phyloP scores from a whole-genome alignment of 345 rosid genomes.

The Isatis tinctoria region DNA sequence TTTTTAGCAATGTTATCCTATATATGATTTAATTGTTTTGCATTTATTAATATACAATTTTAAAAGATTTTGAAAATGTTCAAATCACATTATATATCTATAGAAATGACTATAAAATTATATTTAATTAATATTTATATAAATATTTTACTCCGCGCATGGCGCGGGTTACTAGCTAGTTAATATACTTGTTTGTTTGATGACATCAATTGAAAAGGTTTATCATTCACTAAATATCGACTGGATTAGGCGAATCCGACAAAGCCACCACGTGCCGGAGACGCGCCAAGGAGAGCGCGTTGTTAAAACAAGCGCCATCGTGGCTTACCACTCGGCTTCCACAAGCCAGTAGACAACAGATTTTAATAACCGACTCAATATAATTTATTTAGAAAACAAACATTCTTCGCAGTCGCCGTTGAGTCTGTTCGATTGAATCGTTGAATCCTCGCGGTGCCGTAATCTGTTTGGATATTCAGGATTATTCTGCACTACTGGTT shows the following conservation, averaged over 20 bases:
- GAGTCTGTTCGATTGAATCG: conserved; percentile 9
- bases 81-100: too few relatives aligned
- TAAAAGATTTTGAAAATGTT: too few relatives aligned
- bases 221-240: background rate
- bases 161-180: too few relatives aligned
- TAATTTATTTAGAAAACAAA: too few relatives aligned
- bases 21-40: too few relatives aligned
- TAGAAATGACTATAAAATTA: too few relatives aligned
- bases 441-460: too few relatives aligned
- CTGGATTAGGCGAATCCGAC: conserved; percentile 12
- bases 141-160: too few relatives aligned
- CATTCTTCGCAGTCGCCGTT: background rate
- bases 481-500: background rate
- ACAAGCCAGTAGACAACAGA: background rate
- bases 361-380: background rate
- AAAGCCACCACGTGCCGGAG: background rate
- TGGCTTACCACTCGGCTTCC: conserved; percentile 22
- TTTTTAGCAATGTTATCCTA: too few relatives aligned
- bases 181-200: background rate
- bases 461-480: too few relatives aligned
- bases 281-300: conserved; percentile 10
- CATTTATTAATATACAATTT: too few relatives aligned
- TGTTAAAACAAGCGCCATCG: background rate
- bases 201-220: background rate
- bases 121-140: too few relatives aligned